Conservation (phyloP, 164 flowering plant genomes). For the Euptelea pleiosperma region DNA sequence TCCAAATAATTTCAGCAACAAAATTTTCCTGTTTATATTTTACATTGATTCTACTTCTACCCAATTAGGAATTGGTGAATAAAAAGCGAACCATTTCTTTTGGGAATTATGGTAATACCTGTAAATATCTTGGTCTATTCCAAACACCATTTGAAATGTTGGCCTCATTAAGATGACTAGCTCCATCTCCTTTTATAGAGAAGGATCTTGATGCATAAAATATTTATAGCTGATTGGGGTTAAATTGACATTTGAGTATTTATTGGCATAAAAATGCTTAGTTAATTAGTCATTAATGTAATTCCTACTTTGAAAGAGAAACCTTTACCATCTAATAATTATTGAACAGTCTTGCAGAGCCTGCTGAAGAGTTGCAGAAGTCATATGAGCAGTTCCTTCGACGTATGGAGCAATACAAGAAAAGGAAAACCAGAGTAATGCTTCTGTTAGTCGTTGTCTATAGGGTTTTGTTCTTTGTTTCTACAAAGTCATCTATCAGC, state of each 20-base stretch:
- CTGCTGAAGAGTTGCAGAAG: conserved; percentile 69
- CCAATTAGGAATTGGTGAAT: no score
- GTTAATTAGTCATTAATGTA: background rate
- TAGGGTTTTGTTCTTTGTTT: conserved; percentile 9
- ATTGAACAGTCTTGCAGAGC: conserved; percentile 79
- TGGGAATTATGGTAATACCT: no score
- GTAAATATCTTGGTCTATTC: no score
- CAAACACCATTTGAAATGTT: no score
- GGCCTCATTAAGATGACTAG: no score
- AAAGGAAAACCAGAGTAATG: conserved; percentile 51
- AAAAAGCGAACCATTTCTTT: no score
- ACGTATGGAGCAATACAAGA: conserved; percentile 58
- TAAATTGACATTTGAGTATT: background rate
- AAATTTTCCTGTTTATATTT: no score
- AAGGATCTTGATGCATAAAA: no score
- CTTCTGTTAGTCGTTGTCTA: conserved; percentile 9
- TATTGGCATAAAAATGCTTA: background rate
- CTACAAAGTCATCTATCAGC: conserved; percentile 6
- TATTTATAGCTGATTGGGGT: no score
- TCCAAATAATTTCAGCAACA: no score
- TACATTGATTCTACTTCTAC: no score
- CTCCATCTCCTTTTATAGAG: no score
- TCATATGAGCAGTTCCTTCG: conserved; percentile 80
- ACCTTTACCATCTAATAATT: background rate
- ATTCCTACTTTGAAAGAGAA: background rate